Conservation (phyloP, 495 filamentous ascomycete genomes). For the Trichoderma virens region DNA sequence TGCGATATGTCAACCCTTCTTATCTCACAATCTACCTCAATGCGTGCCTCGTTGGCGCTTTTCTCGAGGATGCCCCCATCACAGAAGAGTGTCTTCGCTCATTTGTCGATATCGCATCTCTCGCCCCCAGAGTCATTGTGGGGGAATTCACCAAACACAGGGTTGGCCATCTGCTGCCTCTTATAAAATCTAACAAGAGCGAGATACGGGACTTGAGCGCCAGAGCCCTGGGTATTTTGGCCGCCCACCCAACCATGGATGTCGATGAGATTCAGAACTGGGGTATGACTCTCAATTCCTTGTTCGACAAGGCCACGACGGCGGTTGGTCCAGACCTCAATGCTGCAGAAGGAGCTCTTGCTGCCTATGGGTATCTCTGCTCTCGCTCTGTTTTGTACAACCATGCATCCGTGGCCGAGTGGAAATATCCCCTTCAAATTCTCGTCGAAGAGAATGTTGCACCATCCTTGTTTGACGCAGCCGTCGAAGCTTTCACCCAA, state of each 20-base stretch:
- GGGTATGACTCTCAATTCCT: slow-evolving; percentile 12
- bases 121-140: slow-evolving; percentile 47
- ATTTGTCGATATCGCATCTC: slow-evolving; percentile 60
- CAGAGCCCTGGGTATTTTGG: slow-evolving; percentile 70
- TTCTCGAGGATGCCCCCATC: slow-evolving; percentile 46
- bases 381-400: slow-evolving; percentile 25
- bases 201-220: slow-evolving; percentile 55
- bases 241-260: slow-evolving; percentile 49
- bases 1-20: slow-evolving; percentile 19
- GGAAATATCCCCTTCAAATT: not conserved
- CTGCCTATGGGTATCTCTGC: slow-evolving; percentile 22
- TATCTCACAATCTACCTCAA: slow-evolving; percentile 22
- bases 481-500: slow-evolving; percentile 62
- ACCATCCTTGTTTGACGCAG: slow-evolving; percentile 31
- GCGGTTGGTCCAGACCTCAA: slow-evolving; percentile 29
- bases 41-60: slow-evolving; percentile 24
- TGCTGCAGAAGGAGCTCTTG: slow-evolving; percentile 28
- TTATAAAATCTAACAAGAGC: slow-evolving; percentile 61
- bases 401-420: not conserved
- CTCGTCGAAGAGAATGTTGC: not conserved
- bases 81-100: slow-evolving; percentile 19
- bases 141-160: slow-evolving; percentile 36
- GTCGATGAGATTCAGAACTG: slow-evolving; percentile 16
- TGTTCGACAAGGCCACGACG: slow-evolving; percentile 18
- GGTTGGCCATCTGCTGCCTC: slow-evolving; percentile 42